These are phyloP conservation scores for Alternaria burnsii DNA, from an alignment of 2,329 filamentous ascomycete species.

Conservation along the genomic window DNA sequence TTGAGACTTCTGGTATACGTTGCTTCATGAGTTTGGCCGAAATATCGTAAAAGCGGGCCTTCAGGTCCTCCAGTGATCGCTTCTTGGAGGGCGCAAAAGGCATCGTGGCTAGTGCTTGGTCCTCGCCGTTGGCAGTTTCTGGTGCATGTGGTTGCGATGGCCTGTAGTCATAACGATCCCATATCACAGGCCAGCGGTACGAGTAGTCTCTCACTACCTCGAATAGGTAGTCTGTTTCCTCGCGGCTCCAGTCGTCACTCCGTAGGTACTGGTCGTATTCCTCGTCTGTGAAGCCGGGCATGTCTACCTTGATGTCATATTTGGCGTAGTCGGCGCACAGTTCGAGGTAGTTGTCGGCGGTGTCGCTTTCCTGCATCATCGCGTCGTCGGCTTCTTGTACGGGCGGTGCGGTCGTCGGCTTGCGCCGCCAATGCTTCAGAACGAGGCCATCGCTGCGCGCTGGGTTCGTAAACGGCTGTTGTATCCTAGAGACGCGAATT, in stretches of 20 bases:
- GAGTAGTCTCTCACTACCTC: constrained; percentile 78
- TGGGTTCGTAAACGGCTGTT: constrained; percentile 74
- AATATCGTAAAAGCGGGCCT: constrained; percentile 88
- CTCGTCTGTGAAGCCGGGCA: constrained; percentile 85
- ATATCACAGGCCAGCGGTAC: constrained; percentile 88
- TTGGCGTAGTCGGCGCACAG: constrained; percentile 74
- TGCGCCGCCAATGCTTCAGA: constrained; percentile 82
- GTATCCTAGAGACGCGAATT: constrained; percentile 37
- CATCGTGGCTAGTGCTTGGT: constrained; percentile 40
- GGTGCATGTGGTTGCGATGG: constrained; percentile 43
- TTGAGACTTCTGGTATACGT: constrained; percentile 58
- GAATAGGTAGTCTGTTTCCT: constrained; percentile 94
- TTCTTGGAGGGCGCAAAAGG: constrained; percentile 57
- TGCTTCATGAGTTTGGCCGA: constrained; percentile 63
- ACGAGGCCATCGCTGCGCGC: constrained; percentile 76
- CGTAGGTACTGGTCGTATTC: constrained; percentile 81
- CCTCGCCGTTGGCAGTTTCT: constrained; percentile 31
- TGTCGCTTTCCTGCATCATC: constrained; percentile 48
- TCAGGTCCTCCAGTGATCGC: constrained; percentile 87
- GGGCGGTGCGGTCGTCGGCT: constrained; percentile 51
- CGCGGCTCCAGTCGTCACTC: constrained; percentile 82
- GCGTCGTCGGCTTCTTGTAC: constrained; percentile 44
- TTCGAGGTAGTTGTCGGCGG: constrained; percentile 49
- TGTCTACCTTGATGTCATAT: constrained; percentile 82
- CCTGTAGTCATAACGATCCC: constrained; percentile 87